phyloP scores from a whole-genome alignment of 1,139 yeast species.

The Groenewaldozyma auringiensis region DNA sequence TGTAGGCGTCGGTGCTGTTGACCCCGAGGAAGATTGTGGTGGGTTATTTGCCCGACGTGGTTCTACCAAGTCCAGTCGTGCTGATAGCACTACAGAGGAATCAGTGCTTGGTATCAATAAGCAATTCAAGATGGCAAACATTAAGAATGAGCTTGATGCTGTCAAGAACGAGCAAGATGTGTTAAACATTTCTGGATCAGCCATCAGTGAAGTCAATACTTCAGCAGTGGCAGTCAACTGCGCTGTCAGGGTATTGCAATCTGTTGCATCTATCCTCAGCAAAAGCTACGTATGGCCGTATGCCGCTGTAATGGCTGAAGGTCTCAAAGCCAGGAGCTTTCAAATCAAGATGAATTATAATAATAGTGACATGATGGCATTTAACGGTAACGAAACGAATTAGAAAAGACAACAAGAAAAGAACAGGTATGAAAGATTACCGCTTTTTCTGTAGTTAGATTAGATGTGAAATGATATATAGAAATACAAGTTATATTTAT shows the following conservation, averaged over 20 bases:
- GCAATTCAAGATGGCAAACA: slow-evolving; percentile 1
- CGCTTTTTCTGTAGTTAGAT: too few relatives aligned
- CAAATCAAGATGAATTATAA: slow-evolving; percentile 15
- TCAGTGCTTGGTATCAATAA: slow-evolving; percentile 9
- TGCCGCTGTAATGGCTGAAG: slow-evolving; percentile 28
- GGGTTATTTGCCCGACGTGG: slow-evolving; percentile 8
- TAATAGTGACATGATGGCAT: neutral
- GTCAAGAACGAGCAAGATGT: slow-evolving; percentile 1
- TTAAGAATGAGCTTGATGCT: neutral
- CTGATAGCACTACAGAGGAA: slow-evolving; percentile 7
- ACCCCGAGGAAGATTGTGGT: neutral
- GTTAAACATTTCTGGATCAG: slow-evolving; percentile 2
- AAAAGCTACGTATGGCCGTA: slow-evolving; percentile 28
- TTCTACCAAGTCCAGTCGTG: slow-evolving; percentile 5
- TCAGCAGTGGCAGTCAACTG: neutral
- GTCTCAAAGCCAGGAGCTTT: slow-evolving; percentile 20
- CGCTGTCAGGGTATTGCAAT: slow-evolving; percentile 18
- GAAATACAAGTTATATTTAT: too few relatives aligned
- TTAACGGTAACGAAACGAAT: too few relatives aligned
- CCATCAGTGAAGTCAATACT: neutral
- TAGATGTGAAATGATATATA: too few relatives aligned
- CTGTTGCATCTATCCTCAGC: slow-evolving; percentile 22
- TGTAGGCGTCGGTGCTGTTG: slow-evolving; percentile 21
- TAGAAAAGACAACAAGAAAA: too few relatives aligned
- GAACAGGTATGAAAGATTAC: too few relatives aligned